Percentiles rank a stretch among this genome's conserved stretches.
Evolutionary conservation across 768 basidiomycete species (phyloP).

Genomic region (Lepiota venenata): DNA sequence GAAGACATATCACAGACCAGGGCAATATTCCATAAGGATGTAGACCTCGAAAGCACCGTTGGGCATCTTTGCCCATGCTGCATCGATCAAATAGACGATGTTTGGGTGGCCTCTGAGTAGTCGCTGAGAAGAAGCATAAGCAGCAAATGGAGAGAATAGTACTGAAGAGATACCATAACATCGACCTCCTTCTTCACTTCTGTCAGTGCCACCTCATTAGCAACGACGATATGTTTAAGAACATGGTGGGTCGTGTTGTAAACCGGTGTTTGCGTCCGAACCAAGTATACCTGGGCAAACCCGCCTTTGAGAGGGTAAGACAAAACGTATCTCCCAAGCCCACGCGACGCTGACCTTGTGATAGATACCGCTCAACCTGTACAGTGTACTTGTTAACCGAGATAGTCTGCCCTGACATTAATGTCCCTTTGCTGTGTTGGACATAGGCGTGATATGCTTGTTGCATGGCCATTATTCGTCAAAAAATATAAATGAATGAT

Average conservation of each 20-base stretch:
- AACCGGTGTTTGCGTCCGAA: conserved; percentile 80
- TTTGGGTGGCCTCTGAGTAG: conserved; percentile 91
- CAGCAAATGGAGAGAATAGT: conserved; percentile 16
- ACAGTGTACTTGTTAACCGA: conserved; percentile 87
- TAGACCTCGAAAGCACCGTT: conserved; percentile 92
- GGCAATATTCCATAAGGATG: conserved; percentile 98
- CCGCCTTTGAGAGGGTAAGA: conserved; percentile 59
- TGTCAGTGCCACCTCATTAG: conserved; percentile 82
- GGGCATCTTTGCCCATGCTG: conserved; percentile 82
- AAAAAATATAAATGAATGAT: conserved; percentile 11
- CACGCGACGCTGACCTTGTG: conserved; percentile 65
- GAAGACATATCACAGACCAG: conserved; percentile 50
- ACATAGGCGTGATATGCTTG: conserved; percentile 46
- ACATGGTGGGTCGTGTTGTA: conserved; percentile 94
- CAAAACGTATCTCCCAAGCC: conserved; percentile 9
- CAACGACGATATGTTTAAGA: conserved; percentile 92
- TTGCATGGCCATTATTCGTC: conserved; percentile 43
- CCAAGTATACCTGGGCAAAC: conserved; percentile 97
- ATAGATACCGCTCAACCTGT: conserved; percentile 91
- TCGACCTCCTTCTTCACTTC: conserved; percentile 98
- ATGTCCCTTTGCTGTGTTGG: conserved; percentile 62
- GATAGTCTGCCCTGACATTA: conserved; percentile 82
- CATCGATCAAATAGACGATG: conserved; percentile 94
- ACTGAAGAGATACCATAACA: conserved; percentile 75
- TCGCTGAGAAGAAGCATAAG: conserved; percentile 52